Conservation (phyloP, 352 stramenopile genomes). For the Pythium biforme region DNA sequence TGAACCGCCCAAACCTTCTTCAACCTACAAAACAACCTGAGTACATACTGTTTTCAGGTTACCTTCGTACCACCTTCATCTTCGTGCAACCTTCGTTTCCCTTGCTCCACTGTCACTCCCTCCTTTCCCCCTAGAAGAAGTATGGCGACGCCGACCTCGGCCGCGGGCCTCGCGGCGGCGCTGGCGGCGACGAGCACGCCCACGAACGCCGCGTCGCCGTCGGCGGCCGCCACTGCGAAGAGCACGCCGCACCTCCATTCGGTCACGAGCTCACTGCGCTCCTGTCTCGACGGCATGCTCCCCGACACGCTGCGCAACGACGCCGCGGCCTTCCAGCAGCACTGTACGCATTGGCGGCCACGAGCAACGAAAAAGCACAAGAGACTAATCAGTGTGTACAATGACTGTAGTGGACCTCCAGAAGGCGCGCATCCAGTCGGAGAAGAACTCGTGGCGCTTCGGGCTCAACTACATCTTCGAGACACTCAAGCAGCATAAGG, state of each 20-base stretch:
- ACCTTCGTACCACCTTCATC: constrained; percentile 25
- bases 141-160: constrained; percentile 28
- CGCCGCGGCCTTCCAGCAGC: constrained; percentile 62
- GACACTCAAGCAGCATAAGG: constrained; percentile 87
- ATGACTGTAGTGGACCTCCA: constrained; percentile 82
- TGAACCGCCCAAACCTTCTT: too few relatives aligned
- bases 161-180: constrained; percentile 15
- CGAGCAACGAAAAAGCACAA: too few relatives aligned
- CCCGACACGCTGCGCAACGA: constrained; percentile 84
- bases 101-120: background rate
- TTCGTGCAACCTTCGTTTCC: constrained; percentile 17
- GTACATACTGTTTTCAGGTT: background rate
- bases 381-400: too few relatives aligned
- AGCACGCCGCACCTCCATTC: constrained; percentile 80
- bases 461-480: constrained; percentile 89
- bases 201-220: constrained; percentile 5
- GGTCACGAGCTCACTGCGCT: constrained; percentile 76
- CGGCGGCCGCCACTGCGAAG: constrained; percentile 53
- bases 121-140: background rate
- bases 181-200: constrained; percentile 11
- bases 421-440: constrained; percentile 65
- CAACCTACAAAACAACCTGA: constrained; percentile 16
- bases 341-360: constrained; percentile 44
- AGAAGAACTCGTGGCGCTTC: constrained; percentile 89
- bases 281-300: constrained; percentile 83